Conservation (phyloP, 495 filamentous ascomycete genomes). For the Beverwykella pulmonaria region DNA sequence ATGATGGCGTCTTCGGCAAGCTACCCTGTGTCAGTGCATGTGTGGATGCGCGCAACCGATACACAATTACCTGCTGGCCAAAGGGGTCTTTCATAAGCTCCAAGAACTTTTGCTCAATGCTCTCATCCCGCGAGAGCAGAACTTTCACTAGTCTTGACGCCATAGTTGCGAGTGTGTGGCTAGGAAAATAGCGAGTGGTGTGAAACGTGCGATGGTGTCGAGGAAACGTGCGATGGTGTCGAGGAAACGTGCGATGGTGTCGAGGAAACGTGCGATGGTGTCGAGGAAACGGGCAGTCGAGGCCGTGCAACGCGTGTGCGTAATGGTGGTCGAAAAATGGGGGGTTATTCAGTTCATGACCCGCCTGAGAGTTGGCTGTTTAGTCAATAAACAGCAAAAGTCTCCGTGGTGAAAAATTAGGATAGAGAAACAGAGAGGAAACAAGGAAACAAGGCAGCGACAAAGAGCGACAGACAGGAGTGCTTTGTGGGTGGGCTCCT, state of each 20-base stretch:
- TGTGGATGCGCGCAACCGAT: neutral
- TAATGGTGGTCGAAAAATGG: neutral
- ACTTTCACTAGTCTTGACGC: constrained; percentile 6
- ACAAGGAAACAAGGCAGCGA: too few relatives aligned
- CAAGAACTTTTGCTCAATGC: constrained; percentile 41
- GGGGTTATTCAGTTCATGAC: neutral
- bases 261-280: neutral
- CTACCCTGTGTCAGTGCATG: constrained; percentile 41
- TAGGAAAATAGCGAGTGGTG: neutral
- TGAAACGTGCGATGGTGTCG: neutral
- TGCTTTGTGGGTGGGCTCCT: constrained; percentile 4
- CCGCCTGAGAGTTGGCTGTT: neutral
- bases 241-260: neutral
- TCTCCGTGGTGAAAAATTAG: neutral
- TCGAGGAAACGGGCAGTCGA: neutral
- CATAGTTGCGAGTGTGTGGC: constrained; percentile 27
- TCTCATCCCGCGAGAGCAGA: constrained; percentile 18
- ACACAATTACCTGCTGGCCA: constrained; percentile 29
- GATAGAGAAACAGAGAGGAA: neutral
- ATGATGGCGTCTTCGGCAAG: constrained; percentile 68
- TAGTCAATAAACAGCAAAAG: constrained; percentile 22
- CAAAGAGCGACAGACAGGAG: neutral
- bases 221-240: neutral
- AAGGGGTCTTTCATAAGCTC: constrained; percentile 44
- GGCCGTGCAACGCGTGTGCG: neutral